phyloP scores from a whole-genome alignment of 179 eudicot species.

The Silene vulgaris region DNA sequence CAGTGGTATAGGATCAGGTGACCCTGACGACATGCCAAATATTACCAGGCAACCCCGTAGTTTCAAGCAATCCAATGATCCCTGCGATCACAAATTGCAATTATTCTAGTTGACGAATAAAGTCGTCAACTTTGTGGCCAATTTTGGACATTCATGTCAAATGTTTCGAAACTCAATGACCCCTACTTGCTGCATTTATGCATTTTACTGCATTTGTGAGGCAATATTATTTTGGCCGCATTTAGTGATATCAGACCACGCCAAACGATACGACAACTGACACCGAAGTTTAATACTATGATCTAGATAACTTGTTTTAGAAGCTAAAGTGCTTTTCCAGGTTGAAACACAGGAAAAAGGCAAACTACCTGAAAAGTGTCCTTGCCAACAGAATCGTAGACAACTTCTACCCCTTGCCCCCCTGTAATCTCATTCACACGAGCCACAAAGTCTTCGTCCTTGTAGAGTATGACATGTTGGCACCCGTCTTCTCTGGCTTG shows the following conservation, averaged over 20 bases:
- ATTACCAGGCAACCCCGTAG: constrained; percentile 65
- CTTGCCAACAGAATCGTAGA: constrained; percentile 88
- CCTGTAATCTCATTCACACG: constrained; percentile 70
- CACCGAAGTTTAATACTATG: background rate
- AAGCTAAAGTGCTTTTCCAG: background rate
- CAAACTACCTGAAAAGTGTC: constrained; percentile 73
- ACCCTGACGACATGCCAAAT: constrained; percentile 80
- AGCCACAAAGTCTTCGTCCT: constrained; percentile 68
- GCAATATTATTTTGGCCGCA: too few species aligned
- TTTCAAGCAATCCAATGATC: constrained; percentile 77
- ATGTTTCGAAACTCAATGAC: background rate
- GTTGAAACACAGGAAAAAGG: background rate
- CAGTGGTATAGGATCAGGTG: constrained; percentile 64
- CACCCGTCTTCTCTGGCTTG: constrained; percentile 94
- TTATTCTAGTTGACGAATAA: too few species aligned
- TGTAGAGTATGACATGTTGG: constrained; percentile 62
- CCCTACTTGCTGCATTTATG: background rate
- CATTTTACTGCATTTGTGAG: too few species aligned
- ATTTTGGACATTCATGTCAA: background rate
- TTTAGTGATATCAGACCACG: too few species aligned
- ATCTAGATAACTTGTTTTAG: background rate
- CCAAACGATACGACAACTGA: too few species aligned
- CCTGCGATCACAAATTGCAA: constrained; percentile 34
- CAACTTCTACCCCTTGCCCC: constrained; percentile 84
- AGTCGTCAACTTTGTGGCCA: background rate